phyloP scores from a whole-genome alignment of 331 rosid genomes.

The Stylosanthes scabra region DNA sequence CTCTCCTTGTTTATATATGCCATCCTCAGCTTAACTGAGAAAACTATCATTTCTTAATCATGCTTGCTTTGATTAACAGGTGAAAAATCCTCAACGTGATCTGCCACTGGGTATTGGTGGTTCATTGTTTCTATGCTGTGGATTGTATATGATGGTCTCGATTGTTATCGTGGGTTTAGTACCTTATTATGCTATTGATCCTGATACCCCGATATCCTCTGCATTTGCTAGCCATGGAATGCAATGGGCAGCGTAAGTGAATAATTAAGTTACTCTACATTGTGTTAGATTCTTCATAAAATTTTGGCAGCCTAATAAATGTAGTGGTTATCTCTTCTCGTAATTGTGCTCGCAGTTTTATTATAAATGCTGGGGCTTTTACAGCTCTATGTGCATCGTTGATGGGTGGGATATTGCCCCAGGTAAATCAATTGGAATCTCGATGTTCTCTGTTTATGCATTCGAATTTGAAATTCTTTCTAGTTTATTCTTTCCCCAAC shows the following conservation, averaged over 20 bases:
- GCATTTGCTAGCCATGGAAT: constrained; percentile 85
- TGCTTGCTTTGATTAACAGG: constrained; percentile 56
- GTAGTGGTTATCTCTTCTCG: constrained; percentile 5
- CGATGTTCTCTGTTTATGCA: background rate
- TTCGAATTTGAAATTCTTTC: too few species aligned
- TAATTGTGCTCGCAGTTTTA: constrained; percentile 66
- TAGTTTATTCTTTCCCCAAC: too few species aligned
- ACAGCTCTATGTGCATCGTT: constrained; percentile 90
- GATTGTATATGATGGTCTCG: constrained; percentile 86
- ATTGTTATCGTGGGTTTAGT: constrained; percentile 87
- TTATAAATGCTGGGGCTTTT: constrained; percentile 83
- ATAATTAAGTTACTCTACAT: constrained; percentile 9
- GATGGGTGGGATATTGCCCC: constrained; percentile 95
- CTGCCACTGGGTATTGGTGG: constrained; percentile 84
- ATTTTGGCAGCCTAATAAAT: background rate
- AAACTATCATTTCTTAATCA: constrained; percentile 8
- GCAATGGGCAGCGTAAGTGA: constrained; percentile 94
- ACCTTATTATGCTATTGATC: constrained; percentile 86
- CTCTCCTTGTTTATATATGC: too few species aligned
- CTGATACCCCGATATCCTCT: constrained; percentile 91
- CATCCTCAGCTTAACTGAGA: too few species aligned
- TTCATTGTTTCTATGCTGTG: constrained; percentile 84
- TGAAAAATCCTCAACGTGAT: constrained; percentile 93
- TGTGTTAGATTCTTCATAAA: constrained; percentile 25
- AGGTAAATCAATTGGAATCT: constrained; percentile 56